A percentile compares a stretch with the other conserved stretches of the same genome.
Evolutionary conservation across 2,329 filamentous ascomycete species (phyloP).

Genomic region (Ophiostoma sp.): DNA sequence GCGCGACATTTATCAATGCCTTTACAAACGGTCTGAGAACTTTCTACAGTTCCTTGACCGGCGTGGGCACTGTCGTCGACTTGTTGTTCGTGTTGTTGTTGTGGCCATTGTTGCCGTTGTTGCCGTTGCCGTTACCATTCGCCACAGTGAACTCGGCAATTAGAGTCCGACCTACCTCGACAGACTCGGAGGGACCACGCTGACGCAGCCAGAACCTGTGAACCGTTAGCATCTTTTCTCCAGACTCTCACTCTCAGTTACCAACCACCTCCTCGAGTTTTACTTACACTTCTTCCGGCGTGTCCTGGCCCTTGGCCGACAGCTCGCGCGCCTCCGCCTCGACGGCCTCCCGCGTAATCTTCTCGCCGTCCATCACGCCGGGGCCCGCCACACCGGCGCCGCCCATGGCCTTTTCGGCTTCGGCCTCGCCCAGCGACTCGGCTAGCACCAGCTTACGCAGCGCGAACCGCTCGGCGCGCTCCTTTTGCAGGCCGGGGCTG

Average conservation of each 20-base stretch:
- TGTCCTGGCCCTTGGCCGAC: conserved; percentile 51
- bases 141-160: conserved; percentile 46
- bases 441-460: conserved; percentile 78
- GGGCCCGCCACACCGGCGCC: conserved; percentile 40
- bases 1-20: background rate
- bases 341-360: conserved; percentile 62
- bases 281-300: conserved; percentile 53
- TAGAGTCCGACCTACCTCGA: conserved; percentile 55
- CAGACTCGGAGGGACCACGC: conserved; percentile 57
- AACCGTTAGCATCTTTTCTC: background rate
- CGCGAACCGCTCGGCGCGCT: conserved; percentile 75
- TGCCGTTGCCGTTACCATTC: background rate
- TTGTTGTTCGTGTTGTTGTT: background rate
- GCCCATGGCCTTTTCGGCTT: conserved; percentile 48
- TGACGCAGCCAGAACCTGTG: conserved; percentile 63
- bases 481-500: conserved; percentile 81
- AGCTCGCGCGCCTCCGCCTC: conserved; percentile 62
- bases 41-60: conserved; percentile 16
- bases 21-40: background rate
- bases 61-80: background rate
- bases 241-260: no score
- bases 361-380: conserved; percentile 26
- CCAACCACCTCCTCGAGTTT: background rate
- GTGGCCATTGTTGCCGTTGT: background rate
- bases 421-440: conserved; percentile 64